Base-by-base conservation (phyloP, 225 moss, liverwort and hornwort species). In the Climacium dendroides region DNA sequence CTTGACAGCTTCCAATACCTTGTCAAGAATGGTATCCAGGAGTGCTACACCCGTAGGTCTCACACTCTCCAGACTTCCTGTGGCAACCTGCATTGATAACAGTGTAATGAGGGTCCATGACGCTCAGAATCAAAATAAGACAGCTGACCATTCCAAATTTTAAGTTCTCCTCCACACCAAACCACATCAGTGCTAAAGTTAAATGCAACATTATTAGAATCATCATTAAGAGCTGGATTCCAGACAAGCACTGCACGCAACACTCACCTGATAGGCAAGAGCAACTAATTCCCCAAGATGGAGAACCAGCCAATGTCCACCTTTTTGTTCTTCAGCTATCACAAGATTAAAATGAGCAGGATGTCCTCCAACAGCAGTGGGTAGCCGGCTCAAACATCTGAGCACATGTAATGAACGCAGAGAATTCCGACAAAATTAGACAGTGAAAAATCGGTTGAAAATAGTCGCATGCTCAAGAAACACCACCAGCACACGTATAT, bases 241-340 rank as follows among this genome's bases (percentile, higher is more conserved):
- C 58, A 70, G 80, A 69, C 20, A 53, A 83, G 74, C 50, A 77
- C 54, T 30, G 50, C 67, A 84, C 39, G 66, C 54, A 85, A 57
- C 52, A 72, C 79, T 90, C 76, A 95, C 96, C 94, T 96, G 96
- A 88, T 98, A 98, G 57, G 99, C 99, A 83, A 99, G 95, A 66
- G 99, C 96, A 79, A 99, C 97, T 43, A 99, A 94, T 84, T 99
- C 99, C 90, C 97, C 96, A 77, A 99, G 92, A 90, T 99, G 96
- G 63, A 97, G 95, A 80, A 99, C 99, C 74, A 99, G 91, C 99
- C 99, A 99, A 92, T 99, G 95, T 87, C 97, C 96, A 89, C 90
- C 91, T 55, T 93, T 91, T 54, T 89, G 91, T 74, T 94, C 92
- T 90, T 94, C 96, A 50, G 96, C 99, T 35, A 87, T 82, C 90